These are phyloP conservation scores for Cladochytrium replicatum DNA, from an alignment of 192 early-diverging fungal species.

Conservation along the genomic window DNA sequence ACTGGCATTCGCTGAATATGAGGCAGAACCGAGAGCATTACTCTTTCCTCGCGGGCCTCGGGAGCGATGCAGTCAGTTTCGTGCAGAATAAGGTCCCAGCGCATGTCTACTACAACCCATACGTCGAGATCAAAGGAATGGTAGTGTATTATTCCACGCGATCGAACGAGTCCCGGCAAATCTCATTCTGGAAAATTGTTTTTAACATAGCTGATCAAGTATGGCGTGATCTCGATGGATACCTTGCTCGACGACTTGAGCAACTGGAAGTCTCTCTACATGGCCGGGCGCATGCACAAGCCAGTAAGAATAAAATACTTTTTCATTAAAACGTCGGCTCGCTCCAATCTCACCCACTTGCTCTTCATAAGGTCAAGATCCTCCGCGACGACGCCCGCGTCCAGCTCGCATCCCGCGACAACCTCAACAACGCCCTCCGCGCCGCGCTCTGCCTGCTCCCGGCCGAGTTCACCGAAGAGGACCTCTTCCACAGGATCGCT, in stretches of 20 bases:
- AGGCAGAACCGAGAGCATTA: conserved; percentile 88
- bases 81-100: conserved; percentile 83
- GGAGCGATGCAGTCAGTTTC: conserved; percentile 55
- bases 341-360: conserved; percentile 6
- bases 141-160: conserved; percentile 35
- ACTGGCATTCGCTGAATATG: conserved; percentile 96
- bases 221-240: conserved; percentile 93
- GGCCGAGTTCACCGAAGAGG: conserved; percentile 63
- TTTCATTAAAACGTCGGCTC: background rate
- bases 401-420: conserved; percentile 67
- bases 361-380: conserved; percentile 49
- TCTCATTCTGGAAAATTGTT: conserved; percentile 1
- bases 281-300: conserved; percentile 96
- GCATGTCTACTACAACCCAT: conserved; percentile 92
- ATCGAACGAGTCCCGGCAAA: background rate
- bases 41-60: conserved; percentile 66
- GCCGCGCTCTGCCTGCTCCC: conserved; percentile 78
- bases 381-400: conserved; percentile 67
- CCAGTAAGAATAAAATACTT: conserved; percentile 47
- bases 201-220: conserved; percentile 65
- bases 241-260: conserved; percentile 73
- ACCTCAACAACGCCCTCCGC: conserved; percentile 74
- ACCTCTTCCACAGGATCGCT: conserved; percentile 75
- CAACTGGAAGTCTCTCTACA: conserved; percentile 92
- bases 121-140: conserved; percentile 76